These are phyloP conservation scores for Pelargonium citronellum DNA, from an alignment of 441 rosid genomes.

Conservation along the genomic window DNA sequence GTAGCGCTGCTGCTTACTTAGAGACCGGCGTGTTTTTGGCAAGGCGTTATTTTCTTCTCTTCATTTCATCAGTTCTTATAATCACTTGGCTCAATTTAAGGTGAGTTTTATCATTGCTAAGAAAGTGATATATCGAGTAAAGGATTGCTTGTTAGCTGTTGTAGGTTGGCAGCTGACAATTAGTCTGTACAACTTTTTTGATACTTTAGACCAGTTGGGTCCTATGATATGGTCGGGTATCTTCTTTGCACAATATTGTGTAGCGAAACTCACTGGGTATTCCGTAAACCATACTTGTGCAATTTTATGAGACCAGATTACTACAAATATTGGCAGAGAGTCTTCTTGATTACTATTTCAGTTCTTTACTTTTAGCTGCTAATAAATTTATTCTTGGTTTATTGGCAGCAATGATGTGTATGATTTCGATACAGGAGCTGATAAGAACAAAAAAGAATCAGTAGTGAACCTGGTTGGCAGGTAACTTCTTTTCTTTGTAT, in stretches of 20 bases:
- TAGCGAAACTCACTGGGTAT: too few relatives aligned
- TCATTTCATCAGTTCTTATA: slow-evolving; percentile 68
- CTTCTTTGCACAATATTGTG: too few relatives aligned
- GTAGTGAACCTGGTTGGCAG: slow-evolving; percentile 79
- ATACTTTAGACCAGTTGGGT: too few relatives aligned
- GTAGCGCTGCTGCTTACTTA: slow-evolving; percentile 64
- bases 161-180: not conserved
- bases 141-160: not conserved
- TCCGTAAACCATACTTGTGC: too few relatives aligned
- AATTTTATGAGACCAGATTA: too few relatives aligned
- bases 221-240: too few relatives aligned
- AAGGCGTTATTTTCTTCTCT: slow-evolving; percentile 45
- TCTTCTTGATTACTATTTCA: slow-evolving; percentile 2
- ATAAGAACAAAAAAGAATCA: slow-evolving; percentile 77
- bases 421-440: slow-evolving; percentile 94
- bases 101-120: slow-evolving; percentile 27
- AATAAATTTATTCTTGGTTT: slow-evolving; percentile 22
- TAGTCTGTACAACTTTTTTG: not conserved
- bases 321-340: not conserved
- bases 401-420: slow-evolving; percentile 84
- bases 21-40: slow-evolving; percentile 53
- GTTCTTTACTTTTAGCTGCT: slow-evolving; percentile 4
- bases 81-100: slow-evolving; percentile 87
- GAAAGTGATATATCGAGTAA: not conserved
- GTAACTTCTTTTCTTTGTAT: slow-evolving; percentile 35